Evolutionary conservation across 257 asterid genomes (phyloP), one percentile per base, ranked within the genome.

Genomic region (Solanum clarkiae): DNA sequence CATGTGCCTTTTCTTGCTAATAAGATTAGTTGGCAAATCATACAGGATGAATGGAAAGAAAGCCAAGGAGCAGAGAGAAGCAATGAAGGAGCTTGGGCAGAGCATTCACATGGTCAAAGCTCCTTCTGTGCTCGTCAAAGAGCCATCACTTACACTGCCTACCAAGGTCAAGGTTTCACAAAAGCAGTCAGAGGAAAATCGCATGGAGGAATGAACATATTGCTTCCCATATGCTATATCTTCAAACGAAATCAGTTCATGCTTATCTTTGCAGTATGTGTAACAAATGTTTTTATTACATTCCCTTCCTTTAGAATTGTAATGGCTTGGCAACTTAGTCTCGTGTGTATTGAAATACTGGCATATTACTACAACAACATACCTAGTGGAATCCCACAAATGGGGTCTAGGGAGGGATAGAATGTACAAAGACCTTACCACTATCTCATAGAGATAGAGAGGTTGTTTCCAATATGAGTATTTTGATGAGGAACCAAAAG

Each of bases 21-120:
- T 40, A 81, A 83, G 18, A 44, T 85, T 17, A 70, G 70, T 83
- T 82, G 75, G 15, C 29, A 87, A 89, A 54, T 42, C 98, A 91
- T 91, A 56, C 94, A 94, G 97, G 87, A 85, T 91, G 93, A 91
- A 86, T 85, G 92, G 93, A 44, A 93, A 93, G 91, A 90, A 88
- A 86, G 65, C 71, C 11, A 90, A 88, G 89, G n/a, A 88, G 84
- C 87, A 1, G 60, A 88, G 74, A 65, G 92, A 91, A 84, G 96
- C 84, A 7, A 22, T 20, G 8, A 88, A 85, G 81, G 94, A 92
- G 88, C 88, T 94, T 88, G 85, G 84, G 0, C 91, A 93, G 84
- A 80, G 91, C 90, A 91, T 93, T 77, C 45, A 68, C 86, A 14
- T 93, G 92, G 79, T 96, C 90, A 89, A 86, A 87, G 95, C 95